Evolutionary conservation across 1,284 basidiomycete genomes (phyloP).

Genomic region (Cryptococcus jaspeensis): DNA sequence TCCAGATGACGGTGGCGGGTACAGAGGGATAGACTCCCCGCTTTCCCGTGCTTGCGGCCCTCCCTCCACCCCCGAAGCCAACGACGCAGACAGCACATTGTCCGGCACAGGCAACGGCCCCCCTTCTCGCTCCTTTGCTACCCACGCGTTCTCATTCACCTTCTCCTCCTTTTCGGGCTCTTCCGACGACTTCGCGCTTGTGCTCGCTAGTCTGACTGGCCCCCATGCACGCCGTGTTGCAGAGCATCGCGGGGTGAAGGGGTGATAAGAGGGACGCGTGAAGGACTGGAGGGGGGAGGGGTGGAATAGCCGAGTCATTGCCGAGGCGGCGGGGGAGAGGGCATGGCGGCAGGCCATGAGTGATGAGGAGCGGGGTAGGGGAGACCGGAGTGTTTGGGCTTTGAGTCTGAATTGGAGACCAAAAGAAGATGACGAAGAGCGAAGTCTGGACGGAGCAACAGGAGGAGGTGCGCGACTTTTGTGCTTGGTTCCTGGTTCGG

Average conservation of each 20-base stretch:
- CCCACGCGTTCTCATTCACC: neutral
- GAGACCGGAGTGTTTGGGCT: no score
- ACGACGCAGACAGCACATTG: neutral
- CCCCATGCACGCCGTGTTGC: neutral
- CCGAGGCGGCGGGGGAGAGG: neutral
- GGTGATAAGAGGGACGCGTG: neutral
- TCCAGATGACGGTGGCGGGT: neutral
- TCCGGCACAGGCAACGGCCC: neutral
- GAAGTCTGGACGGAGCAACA: neutral
- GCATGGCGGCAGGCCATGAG: conserved; percentile 14
- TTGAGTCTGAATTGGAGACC: no score
- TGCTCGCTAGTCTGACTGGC: neutral
- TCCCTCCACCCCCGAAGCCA: no score
- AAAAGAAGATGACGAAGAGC: no score
- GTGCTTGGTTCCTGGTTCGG: neutral
- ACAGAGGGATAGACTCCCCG: no score
- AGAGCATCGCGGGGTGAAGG: neutral
- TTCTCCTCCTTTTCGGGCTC: no score
- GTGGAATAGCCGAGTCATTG: neutral
- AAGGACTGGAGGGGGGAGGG: neutral
- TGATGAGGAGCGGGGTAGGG: no score
- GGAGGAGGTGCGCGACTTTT: neutral
- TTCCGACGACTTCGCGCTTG: neutral
- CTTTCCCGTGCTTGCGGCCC: no score
- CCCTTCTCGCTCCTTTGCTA: neutral